Evolutionary conservation across 768 basidiomycete genomes (phyloP), one percentile per base, ranked within the genome.

Genomic region (Termitomyces sp.): DNA sequence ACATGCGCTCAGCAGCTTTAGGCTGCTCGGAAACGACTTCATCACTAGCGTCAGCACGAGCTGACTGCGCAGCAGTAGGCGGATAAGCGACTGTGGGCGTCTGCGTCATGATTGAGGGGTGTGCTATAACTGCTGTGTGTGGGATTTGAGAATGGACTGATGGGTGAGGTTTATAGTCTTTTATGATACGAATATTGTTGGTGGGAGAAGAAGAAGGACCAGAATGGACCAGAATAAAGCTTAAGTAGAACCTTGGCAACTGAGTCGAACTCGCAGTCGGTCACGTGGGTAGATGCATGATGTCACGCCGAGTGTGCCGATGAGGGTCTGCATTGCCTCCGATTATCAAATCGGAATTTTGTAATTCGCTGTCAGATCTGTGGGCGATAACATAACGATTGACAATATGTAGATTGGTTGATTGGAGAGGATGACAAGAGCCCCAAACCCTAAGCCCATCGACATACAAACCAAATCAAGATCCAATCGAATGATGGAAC

Each of bases 1-100:
- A 57, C 60, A 56, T 56, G 9, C 40, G 32, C 43, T 42, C 48
- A 14, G n/a, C 34, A 11, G 49, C 49, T 25, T 32, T 20, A 9
- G 60, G 60, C 40, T 61, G 54, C 45, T 53, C 42, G 8, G 52
- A 54, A 1, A 60, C 36, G 11, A 52, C 14, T 11, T 50, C 46
- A 7, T 47, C 56, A 2, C 36, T 8, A 1, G 32, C 31, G 7
- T 10, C 15, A 5, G 42, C 43, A 20, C n/a, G 59, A 25, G 43
- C 15, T 5, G 48, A 58, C 37, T 40, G 37, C 32, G 25, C 12
- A 47, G 34, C 15, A 12, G 47, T 42, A 11, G 45, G 53, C 0
- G 52, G 60, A 32, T 56, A 54, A 14, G 29, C 37, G 1, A 42
- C 32, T 38, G 50, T 17, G 32, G 50, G 32, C 17, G 32, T 52